These are phyloP conservation scores for Marvania coccoides DNA, from an alignment of 139 green algal genomes.

Conservation along the genomic window DNA sequence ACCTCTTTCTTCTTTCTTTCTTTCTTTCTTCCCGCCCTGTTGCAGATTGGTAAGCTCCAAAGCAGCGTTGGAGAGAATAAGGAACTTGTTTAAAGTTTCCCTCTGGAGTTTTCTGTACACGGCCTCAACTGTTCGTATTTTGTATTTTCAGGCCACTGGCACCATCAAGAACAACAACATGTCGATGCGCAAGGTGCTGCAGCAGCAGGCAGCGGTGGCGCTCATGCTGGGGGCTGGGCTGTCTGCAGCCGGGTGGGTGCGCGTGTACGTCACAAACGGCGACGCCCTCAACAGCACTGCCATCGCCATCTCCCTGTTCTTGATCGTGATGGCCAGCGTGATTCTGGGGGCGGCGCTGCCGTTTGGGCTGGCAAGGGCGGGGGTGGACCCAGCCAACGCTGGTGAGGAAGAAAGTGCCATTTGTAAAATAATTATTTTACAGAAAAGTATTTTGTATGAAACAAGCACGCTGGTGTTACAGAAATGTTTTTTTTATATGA, in stretches of 20 bases:
- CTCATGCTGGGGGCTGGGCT: conserved; percentile 65
- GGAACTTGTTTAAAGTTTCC: not conserved
- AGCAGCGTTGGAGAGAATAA: too few species aligned
- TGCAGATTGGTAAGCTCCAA: too few species aligned
- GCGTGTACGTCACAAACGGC: conserved; percentile 74
- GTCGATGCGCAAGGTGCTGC: conserved; percentile 38
- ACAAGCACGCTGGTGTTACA: too few species aligned
- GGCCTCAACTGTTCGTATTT: not conserved
- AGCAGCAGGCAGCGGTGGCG: conserved; percentile 65
- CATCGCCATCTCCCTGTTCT: conserved; percentile 71
- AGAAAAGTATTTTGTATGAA: too few species aligned
- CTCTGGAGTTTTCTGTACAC: not conserved
- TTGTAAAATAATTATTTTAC: too few species aligned
- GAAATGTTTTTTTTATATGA: too few species aligned
- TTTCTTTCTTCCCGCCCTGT: too few species aligned
- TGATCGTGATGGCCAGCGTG: conserved; percentile 75
- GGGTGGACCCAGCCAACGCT: conserved; percentile 80
- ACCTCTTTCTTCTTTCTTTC: too few species aligned
- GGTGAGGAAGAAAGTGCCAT: too few species aligned
- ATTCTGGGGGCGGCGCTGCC: conserved; percentile 71
- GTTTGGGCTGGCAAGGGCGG: conserved; percentile 56
- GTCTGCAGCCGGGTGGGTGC: conserved; percentile 54
- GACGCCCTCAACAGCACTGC: conserved; percentile 49
- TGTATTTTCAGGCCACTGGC: conserved; percentile 61
- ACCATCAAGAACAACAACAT: conserved; percentile 33